Conservation (phyloP, 2,329 filamentous ascomycete species). For the Akanthomyces uredinophilus region DNA sequence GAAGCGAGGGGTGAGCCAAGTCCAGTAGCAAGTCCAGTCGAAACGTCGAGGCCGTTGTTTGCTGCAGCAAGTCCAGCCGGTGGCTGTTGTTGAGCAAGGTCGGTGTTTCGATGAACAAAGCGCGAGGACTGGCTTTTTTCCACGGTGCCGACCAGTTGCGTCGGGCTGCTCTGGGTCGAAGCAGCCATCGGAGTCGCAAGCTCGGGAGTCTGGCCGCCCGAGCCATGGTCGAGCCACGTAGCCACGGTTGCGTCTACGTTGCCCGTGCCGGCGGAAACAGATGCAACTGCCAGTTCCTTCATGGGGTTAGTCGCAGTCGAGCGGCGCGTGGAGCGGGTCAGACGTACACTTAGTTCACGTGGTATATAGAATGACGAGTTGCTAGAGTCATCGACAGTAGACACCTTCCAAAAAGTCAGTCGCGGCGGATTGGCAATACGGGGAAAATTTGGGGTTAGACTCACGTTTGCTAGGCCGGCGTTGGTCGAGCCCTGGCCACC, state of each 20-base stretch:
- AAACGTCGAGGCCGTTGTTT: background rate
- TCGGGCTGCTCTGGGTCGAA: background rate
- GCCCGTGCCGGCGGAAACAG: constrained; percentile 4
- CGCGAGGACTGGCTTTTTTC: background rate
- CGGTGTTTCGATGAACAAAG: constrained; percentile 7
- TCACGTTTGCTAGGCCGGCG: constrained; percentile 16
- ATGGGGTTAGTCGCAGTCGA: constrained; percentile 19
- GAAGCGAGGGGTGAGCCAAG: background rate
- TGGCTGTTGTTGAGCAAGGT: background rate
- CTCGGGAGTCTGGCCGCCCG: background rate
- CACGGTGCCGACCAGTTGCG: background rate
- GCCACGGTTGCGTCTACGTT: background rate
- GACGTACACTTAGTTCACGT: constrained; percentile 19
- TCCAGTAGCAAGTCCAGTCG: background rate
- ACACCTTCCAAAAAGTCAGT: constrained; percentile 21
- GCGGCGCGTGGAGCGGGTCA: background rate
- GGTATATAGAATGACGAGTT: constrained; percentile 14
- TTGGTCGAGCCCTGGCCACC: background rate
- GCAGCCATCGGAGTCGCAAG: no score
- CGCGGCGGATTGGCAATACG: constrained; percentile 4
- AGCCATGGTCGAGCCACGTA: constrained; percentile 10
- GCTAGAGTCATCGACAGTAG: constrained; percentile 14
- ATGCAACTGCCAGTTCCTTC: constrained; percentile 20
- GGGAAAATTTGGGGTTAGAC: background rate
- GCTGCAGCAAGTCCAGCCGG: background rate